Percentiles rank a stretch among this genome's conserved stretches.
These are phyloP conservation scores for Teratosphaeriaceae sp. DNA, from an alignment of 2,329 filamentous ascomycete species.

Conservation along the genomic window DNA sequence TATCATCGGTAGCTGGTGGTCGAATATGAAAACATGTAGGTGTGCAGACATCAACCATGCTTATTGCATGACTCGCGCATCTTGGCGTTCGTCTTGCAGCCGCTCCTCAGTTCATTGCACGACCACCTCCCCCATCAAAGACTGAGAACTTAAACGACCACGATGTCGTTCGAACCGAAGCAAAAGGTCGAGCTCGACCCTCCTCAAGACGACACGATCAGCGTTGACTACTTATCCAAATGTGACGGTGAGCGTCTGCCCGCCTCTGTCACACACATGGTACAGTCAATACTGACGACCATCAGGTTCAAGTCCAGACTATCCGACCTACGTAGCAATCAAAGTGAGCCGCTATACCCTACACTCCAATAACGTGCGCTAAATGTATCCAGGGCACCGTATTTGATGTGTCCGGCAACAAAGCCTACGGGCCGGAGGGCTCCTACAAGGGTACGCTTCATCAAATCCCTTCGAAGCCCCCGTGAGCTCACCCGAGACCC, in stretches of 20 bases:
- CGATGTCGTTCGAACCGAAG: constrained; percentile 65
- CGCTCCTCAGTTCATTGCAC: too few relatives aligned
- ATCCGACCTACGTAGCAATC: constrained; percentile 55
- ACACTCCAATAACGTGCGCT: neutral
- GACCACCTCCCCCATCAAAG: too few relatives aligned
- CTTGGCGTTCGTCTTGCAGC: too few relatives aligned
- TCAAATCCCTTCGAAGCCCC: constrained; percentile 8
- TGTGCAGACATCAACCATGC: too few relatives aligned
- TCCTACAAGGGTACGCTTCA: constrained; percentile 67
- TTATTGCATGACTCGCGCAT: too few relatives aligned
- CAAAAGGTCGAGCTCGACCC: constrained; percentile 66
- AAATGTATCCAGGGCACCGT: constrained; percentile 62
- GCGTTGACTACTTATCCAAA: constrained; percentile 68
- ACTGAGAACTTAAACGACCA: too few relatives aligned
- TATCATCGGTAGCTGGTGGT: too few relatives aligned
- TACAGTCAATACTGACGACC: constrained; percentile 1
- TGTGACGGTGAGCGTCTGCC: constrained; percentile 60
- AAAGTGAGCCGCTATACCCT: constrained; percentile 36
- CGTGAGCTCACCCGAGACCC: neutral
- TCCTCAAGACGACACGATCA: constrained; percentile 83
- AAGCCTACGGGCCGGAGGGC: constrained; percentile 73
- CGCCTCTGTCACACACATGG: too few relatives aligned
- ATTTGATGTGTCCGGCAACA: constrained; percentile 89
- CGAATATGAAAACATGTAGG: too few relatives aligned
- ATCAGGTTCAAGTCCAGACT: constrained; percentile 56